Evolutionary conservation across 2,329 filamentous ascomycete species (phyloP), one percentile per base, ranked within the genome.

Genomic region (Exserohilum rostratum): DNA sequence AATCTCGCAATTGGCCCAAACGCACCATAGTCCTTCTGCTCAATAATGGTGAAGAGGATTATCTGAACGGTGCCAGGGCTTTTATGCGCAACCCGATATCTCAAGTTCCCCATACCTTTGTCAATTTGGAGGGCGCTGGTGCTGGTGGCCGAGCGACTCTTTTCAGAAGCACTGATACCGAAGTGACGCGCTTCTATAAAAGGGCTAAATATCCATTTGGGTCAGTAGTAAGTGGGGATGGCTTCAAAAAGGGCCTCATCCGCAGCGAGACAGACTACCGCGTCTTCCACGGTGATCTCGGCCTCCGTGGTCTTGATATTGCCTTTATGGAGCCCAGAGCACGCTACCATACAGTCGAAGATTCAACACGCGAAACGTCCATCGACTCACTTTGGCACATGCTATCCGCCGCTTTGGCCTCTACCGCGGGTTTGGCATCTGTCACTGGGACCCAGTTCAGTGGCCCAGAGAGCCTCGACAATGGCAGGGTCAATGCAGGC

Each of bases 41-140:
- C 70, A 99, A 99, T 80, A 97, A 98, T 69, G 93, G 90, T 31
- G 95, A 99, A 71, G 95, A 99, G 72, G 93, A 98, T 68, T 95
- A 87, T 31, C 80, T 98, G 10, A 90, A 96, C 61, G 95, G 95
- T 1, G 92, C 93, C 6, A 85, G 86, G 56, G 92, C 90, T 5
- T 97, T 96, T 69, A 87, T 90, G 25, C 87, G 91, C 62, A 91
- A 93, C 71, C 90, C 92, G 0, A 81, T 96, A 59, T 86, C 91
- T 10, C 86, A 85, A 47, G 90, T 96, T 52, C 85, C 91, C 9
- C 90, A 93, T 69, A 91, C 91, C 0, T 98, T 99, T 70, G 80
- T 98, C 62, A 99, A 99, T 65, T 85, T 99, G 13, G 95, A 99
- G 76, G 95, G 95, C 11, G 93, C 93, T 35, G 95, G 93, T 45